Conservation (phyloP, 1,284 basidiomycete genomes). For the Ceratobasidium sp. region DNA sequence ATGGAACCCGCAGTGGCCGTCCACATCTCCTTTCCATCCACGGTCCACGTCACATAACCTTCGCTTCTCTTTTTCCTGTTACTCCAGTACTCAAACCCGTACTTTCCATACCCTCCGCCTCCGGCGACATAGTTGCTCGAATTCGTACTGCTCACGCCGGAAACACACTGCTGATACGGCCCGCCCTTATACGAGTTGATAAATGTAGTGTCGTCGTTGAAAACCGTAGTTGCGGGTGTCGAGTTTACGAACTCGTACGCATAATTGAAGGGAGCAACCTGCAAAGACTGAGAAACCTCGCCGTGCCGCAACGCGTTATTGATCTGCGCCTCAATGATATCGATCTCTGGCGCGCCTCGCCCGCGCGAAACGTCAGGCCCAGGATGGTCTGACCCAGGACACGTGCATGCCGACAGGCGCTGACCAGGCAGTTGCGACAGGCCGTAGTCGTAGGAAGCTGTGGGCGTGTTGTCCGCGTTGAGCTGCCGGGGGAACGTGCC, state of each 20-base stretch:
- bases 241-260: conserved; percentile 70
- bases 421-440: conserved; percentile 66
- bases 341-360: conserved; percentile 72
- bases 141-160: conserved; percentile 68
- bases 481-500: conserved; percentile 89
- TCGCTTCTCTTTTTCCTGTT: conserved; percentile 68
- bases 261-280: conserved; percentile 83
- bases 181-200: conserved; percentile 82
- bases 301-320: conserved; percentile 57
- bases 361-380: conserved; percentile 65
- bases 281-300: conserved; percentile 80
- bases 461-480: conserved; percentile 62
- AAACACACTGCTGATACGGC: conserved; percentile 81
- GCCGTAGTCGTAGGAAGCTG: conserved; percentile 56
- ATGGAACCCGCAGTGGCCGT: conserved; percentile 68
- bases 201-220: conserved; percentile 62
- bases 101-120: conserved; percentile 61
- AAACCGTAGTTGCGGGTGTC: conserved; percentile 64
- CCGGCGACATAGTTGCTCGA: conserved; percentile 63
- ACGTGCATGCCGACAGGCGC: conserved; percentile 65
- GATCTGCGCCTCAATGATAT: conserved; percentile 68
- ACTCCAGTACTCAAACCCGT: conserved; percentile 80
- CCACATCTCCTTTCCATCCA: conserved; percentile 71
- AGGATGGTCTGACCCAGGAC: conserved; percentile 69
- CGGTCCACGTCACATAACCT: conserved; percentile 80